A percentile compares a stretch with the other conserved stretches of the same genome.
These are phyloP conservation scores for Phycomyces blakesleeanus DNA, from an alignment of 192 early-diverging fungal species.

Conservation along the genomic window DNA sequence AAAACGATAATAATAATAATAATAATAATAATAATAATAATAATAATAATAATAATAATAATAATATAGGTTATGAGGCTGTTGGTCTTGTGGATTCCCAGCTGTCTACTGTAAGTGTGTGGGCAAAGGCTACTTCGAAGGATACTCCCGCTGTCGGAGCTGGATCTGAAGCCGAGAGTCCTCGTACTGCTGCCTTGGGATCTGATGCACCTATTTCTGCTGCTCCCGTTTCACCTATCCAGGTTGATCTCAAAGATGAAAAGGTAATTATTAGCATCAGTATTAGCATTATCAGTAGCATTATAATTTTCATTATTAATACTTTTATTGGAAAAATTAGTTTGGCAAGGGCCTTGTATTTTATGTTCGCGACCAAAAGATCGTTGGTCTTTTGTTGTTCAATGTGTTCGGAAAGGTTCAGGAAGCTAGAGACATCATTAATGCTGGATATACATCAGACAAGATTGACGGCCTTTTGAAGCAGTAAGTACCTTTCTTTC, in stretches of 20 bases:
- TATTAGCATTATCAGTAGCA: not conserved
- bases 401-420: slow-evolving; percentile 61
- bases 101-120: slow-evolving; percentile 57
- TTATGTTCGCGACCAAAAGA: slow-evolving; percentile 52
- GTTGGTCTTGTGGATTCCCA: slow-evolving; percentile 56
- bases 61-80: slow-evolving; percentile 48
- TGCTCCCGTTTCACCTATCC: slow-evolving; percentile 28
- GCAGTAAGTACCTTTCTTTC: slow-evolving; percentile 16
- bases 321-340: slow-evolving; percentile 23
- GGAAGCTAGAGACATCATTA: slow-evolving; percentile 56
- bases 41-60: too few species aligned
- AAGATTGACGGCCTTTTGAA: slow-evolving; percentile 30
- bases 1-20: too few species aligned
- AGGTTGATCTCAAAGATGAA: slow-evolving; percentile 14
- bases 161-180: slow-evolving; percentile 30
- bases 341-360: slow-evolving; percentile 59
- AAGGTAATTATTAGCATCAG: slow-evolving; percentile 3
- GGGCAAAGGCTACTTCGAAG: slow-evolving; percentile 48
- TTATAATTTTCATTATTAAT: not conserved
- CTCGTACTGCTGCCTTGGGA: slow-evolving; percentile 14
- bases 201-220: slow-evolving; percentile 27
- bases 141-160: slow-evolving; percentile 27
- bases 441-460: slow-evolving; percentile 27
- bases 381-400: slow-evolving; percentile 56
- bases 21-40: too few species aligned